A percentile compares a stretch with the other conserved stretches of the same genome.
Evolutionary conservation across 23 red algal species (phyloP).

Genomic region (Gracilariopsis chorda): DNA sequence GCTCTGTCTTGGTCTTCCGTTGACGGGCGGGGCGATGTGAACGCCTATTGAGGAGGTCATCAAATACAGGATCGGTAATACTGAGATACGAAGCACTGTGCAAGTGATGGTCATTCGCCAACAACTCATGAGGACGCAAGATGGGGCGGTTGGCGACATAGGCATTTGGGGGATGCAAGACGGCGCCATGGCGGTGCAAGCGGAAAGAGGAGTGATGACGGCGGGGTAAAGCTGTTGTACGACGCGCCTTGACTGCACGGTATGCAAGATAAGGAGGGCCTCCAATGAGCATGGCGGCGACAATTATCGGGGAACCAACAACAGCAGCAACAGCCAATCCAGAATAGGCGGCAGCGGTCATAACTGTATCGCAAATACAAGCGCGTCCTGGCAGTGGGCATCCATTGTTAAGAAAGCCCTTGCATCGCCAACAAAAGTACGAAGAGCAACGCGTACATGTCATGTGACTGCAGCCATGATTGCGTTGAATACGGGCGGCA

Average conservation of each 20-base stretch:
- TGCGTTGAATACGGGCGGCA: constrained; percentile 50
- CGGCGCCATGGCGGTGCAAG: neutral
- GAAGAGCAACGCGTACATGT: constrained; percentile 57
- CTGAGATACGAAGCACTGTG: neutral
- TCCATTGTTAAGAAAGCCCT: constrained; percentile 49
- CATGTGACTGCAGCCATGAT: constrained; percentile 67
- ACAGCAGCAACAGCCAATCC: constrained; percentile 36
- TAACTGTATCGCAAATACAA: constrained; percentile 49
- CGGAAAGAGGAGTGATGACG: neutral
- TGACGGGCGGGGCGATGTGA: neutral
- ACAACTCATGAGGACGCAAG: neutral
- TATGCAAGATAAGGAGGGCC: constrained; percentile 51
- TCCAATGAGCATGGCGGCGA: constrained; percentile 23
- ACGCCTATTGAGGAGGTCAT: neutral
- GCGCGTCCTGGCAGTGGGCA: constrained; percentile 46
- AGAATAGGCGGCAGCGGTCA: constrained; percentile 57
- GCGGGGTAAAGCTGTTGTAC: neutral
- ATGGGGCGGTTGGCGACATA: constrained; percentile 1
- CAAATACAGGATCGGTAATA: neutral
- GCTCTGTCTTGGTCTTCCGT: neutral
- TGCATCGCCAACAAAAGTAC: constrained; percentile 73
- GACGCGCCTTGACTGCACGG: constrained; percentile 39
- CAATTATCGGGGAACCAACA: constrained; percentile 21
- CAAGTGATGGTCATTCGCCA: neutral
- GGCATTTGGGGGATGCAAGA: neutral